Conservation (phyloP, 2,329 filamentous ascomycete species). For the Colletotrichum sidae region DNA sequence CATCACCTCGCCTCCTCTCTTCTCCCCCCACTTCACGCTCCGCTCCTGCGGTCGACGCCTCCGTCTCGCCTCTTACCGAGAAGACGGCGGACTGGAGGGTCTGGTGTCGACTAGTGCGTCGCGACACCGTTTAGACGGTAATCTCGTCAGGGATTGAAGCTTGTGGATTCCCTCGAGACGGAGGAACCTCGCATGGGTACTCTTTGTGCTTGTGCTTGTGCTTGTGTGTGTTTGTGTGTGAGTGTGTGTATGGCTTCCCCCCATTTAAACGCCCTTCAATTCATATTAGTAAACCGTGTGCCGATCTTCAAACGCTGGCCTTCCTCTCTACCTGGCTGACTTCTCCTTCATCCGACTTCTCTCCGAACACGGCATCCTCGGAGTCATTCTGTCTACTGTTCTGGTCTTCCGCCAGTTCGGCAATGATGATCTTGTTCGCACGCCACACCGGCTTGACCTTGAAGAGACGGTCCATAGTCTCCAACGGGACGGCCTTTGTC, state of each 20-base stretch:
- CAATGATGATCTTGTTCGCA: slow-evolving; percentile 58
- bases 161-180: no score
- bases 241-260: background rate
- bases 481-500: slow-evolving; percentile 74
- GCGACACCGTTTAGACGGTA: no score
- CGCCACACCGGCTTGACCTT: slow-evolving; percentile 56
- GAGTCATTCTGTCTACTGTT: slow-evolving; percentile 46
- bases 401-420: slow-evolving; percentile 52
- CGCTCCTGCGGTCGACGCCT: no score
- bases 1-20: no score
- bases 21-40: no score
- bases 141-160: no score
- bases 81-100: no score
- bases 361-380: slow-evolving; percentile 42
- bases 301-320: slow-evolving; percentile 33
- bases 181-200: no score
- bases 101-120: no score
- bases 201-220: no score
- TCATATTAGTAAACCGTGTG: slow-evolving; percentile 34
- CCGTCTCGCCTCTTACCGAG: no score
- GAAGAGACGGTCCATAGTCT: slow-evolving; percentile 74
- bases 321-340: slow-evolving; percentile 39
- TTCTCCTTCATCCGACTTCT: slow-evolving; percentile 41
- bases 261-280: slow-evolving; percentile 30
- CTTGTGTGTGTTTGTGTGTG: no score